Conservation (phyloP, 1,139 yeast species). For the Geotrichum reessii region DNA sequence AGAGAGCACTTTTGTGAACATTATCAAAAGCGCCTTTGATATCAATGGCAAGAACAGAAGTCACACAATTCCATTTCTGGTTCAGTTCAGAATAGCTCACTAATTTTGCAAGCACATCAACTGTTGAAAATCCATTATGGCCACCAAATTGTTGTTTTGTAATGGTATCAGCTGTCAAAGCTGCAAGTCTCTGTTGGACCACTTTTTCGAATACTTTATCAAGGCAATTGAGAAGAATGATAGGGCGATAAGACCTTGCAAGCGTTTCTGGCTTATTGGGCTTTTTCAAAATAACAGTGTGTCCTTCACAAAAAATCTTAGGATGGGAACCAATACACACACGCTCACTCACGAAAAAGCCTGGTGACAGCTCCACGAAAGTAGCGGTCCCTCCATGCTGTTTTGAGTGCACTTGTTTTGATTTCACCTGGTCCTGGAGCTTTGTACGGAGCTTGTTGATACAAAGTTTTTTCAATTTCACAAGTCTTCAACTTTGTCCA, state of each 20-base stretch:
- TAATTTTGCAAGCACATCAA: slow-evolving; percentile 15
- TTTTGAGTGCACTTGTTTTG: not conserved
- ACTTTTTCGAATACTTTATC: not conserved
- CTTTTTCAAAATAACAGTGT: slow-evolving; percentile 5
- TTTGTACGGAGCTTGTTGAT: not conserved
- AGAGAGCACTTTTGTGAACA: slow-evolving; percentile 17
- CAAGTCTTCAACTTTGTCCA: not conserved
- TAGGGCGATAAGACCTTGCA: slow-evolving; percentile 1
- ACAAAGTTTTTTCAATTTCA: not conserved
- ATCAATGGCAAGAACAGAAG: slow-evolving; percentile 10
- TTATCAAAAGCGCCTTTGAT: slow-evolving; percentile 22
- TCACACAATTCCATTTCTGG: not conserved
- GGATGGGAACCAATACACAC: slow-evolving; percentile 6
- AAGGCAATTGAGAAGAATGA: not conserved
- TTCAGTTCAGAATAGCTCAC: not conserved
- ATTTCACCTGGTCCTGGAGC: not conserved
- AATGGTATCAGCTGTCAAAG: slow-evolving; percentile 3
- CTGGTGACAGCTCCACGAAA: not conserved
- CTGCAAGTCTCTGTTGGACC: not conserved
- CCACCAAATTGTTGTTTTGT: slow-evolving; percentile 16
- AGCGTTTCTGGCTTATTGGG: slow-evolving; percentile 2
- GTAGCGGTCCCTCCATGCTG: not conserved
- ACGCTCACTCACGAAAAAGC: not conserved
- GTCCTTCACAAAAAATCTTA: not conserved
- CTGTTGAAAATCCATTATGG: slow-evolving; percentile 17